Evolutionary conservation across 495 filamentous ascomycete genomes (phyloP), one percentile per base, ranked within the genome.

Genomic region (Margaritispora aquatica): DNA sequence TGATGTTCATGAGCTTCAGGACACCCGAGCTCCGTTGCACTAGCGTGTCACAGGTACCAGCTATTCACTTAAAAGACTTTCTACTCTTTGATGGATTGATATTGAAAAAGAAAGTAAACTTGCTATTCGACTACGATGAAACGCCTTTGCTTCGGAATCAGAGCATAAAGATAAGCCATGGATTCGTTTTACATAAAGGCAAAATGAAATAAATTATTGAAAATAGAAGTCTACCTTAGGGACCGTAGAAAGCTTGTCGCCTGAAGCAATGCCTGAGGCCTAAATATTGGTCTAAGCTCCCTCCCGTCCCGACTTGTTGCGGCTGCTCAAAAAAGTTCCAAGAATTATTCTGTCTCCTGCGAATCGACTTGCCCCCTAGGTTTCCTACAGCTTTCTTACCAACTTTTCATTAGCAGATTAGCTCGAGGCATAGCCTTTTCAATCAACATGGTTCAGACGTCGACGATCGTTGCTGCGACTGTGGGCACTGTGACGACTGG

Each of bases 401-500:
- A 49, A 31, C 17, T 19, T 22, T 26, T 20, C 0, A 11, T 26
- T 49, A 13, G n/a, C n/a, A n/a, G n/a, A n/a, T n/a, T n/a, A n/a
- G n/a, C n/a, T n/a, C n/a, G n/a, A n/a, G n/a, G n/a, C n/a, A n/a
- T n/a, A n/a, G n/a, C n/a, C n/a, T n/a, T n/a, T n/a, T n/a, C n/a
- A n/a, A n/a, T n/a, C n/a, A 73, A 65, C 60, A 84, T 84, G 78
- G 76, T 84, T 64, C 76, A 83, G 66, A 81, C 88, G 54, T 83
- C 86, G 51, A 90, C 86, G 56, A 77, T 94, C 72, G 80, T 87
- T 64, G 84, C 88, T 65, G 84, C 85, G 63, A 82, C 85, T 24
- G 82, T 85, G 63, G 90, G 88, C 72, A 87, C 86, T 21, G 68
- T 90, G 57, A 76, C 88, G 38, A 88, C 89, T 38, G 89, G 90